Percentiles rank a stretch among this genome's conserved stretches.
phyloP scores from a whole-genome alignment of 1,284 basidiomycete genomes.

The Rhodotorula glutinis region DNA sequence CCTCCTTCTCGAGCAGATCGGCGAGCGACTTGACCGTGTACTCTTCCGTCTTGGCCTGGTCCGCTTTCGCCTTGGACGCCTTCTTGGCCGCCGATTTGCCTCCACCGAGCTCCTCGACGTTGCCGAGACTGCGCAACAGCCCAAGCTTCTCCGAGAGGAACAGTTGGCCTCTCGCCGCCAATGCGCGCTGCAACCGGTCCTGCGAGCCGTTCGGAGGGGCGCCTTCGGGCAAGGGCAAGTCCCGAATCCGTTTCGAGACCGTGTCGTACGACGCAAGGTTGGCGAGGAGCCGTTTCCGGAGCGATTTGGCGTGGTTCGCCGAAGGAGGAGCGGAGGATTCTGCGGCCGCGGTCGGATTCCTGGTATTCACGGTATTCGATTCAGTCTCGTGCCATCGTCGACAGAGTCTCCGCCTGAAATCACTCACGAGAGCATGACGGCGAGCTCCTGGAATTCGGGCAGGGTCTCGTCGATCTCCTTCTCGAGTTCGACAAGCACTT shows the following conservation, averaged over 20 bases:
- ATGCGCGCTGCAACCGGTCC: slow-evolving; percentile 75
- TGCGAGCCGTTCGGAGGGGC: slow-evolving; percentile 67
- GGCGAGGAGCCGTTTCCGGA: slow-evolving; percentile 43
- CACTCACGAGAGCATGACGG: slow-evolving; percentile 56
- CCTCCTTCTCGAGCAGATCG: slow-evolving; percentile 28
- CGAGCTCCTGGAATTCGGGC: slow-evolving; percentile 68
- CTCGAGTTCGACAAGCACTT: slow-evolving; percentile 73
- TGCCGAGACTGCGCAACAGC: slow-evolving; percentile 60
- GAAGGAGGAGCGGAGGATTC: slow-evolving; percentile 9
- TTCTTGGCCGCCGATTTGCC: not conserved
- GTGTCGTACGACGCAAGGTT: slow-evolving; percentile 64
- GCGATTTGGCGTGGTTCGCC: slow-evolving; percentile 14
- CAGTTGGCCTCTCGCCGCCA: slow-evolving; percentile 69
- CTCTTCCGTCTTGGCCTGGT: slow-evolving; percentile 3
- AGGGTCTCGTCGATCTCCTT: slow-evolving; percentile 66
- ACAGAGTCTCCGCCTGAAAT: too few species aligned
- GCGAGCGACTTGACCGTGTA: slow-evolving; percentile 26
- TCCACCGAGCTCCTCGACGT: slow-evolving; percentile 30
- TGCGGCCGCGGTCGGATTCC: slow-evolving; percentile 8
- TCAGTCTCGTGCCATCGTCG: too few species aligned
- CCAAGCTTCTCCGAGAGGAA: slow-evolving; percentile 89
- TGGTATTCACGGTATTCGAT: not conserved
- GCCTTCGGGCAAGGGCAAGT: slow-evolving; percentile 54
- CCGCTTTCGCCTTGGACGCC: slow-evolving; percentile 3
- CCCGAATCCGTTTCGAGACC: slow-evolving; percentile 76